These are phyloP conservation scores for Colletotrichum sp. DNA, from an alignment of 2,329 filamentous ascomycete genomes.

Conservation along the genomic window DNA sequence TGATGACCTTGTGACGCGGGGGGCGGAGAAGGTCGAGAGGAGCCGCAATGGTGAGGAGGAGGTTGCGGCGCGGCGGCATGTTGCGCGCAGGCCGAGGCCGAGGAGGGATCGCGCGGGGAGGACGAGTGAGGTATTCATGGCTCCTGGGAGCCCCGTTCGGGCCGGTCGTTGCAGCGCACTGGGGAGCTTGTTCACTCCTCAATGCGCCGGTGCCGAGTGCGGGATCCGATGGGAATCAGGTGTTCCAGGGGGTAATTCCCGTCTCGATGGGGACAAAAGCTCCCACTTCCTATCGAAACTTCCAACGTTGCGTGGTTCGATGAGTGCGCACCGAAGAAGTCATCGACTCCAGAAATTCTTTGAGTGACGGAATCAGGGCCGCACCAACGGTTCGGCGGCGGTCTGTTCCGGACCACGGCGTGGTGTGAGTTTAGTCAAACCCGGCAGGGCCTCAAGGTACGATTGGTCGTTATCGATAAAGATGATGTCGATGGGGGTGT, in stretches of 20 bases:
- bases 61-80: not conserved
- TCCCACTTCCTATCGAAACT: not conserved
- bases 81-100: constrained; percentile 7
- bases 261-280: not conserved
- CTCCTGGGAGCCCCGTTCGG: not conserved
- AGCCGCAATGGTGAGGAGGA: not conserved
- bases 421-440: not conserved
- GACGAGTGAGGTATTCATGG: constrained; percentile 21
- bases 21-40: constrained; percentile 1
- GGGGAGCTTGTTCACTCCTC: constrained; percentile 1
- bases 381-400: not conserved
- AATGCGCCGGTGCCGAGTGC: constrained; percentile 9
- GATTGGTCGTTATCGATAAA: not conserved
- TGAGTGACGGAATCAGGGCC: not conserved
- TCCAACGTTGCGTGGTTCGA: constrained; percentile 1
- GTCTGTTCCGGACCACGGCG: not conserved
- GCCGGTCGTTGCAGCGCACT: constrained; percentile 7
- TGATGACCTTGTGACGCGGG: not conserved
- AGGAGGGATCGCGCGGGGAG: constrained; percentile 18
- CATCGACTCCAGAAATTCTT: constrained; percentile 4
- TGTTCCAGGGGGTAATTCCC: not conserved
- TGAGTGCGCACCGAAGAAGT: not conserved
- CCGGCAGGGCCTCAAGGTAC: not conserved
- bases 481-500: not conserved
- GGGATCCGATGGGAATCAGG: not conserved